These are phyloP conservation scores for Coniferiporia sulphurascens DNA, from an alignment of 1,284 basidiomycete species.

Conservation along the genomic window DNA sequence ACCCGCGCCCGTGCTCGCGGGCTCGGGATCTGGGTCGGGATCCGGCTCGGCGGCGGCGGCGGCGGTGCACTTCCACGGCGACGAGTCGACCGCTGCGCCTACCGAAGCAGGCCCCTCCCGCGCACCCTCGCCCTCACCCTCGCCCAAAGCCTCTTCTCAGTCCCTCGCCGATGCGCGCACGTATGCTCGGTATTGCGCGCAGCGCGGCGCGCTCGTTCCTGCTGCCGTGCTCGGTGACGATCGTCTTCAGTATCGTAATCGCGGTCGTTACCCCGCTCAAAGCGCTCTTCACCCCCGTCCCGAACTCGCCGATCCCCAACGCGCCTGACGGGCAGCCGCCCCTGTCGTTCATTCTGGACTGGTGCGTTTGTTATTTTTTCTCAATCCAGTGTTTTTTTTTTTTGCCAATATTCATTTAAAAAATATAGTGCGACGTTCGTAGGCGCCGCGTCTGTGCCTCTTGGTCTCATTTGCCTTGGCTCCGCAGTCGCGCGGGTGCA, in stretches of 20 bases:
- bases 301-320: slow-evolving; percentile 46
- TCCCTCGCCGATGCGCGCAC: neutral
- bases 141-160: neutral
- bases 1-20: too few species aligned
- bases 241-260: slow-evolving; percentile 61
- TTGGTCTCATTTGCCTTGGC: slow-evolving; percentile 71
- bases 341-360: slow-evolving; percentile 61
- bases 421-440: slow-evolving; percentile 46
- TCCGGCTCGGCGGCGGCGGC: too few species aligned
- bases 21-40: neutral
- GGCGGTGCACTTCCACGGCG: slow-evolving; percentile 30
- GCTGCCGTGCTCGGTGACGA: slow-evolving; percentile 53
- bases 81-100: slow-evolving; percentile 23
- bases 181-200: neutral
- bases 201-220: neutral
- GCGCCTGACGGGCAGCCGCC: slow-evolving; percentile 77
- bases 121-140: slow-evolving; percentile 23
- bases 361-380: neutral
- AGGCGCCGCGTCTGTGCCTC: slow-evolving; percentile 67
- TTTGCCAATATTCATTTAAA: too few species aligned
- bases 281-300: slow-evolving; percentile 59
- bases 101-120: slow-evolving; percentile 25
- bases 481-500: slow-evolving; percentile 67
- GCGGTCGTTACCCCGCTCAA: slow-evolving; percentile 67
- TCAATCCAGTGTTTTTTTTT: neutral